Conservation (phyloP, 2,329 filamentous ascomycete species). For the Calonectria multiphialidica region DNA sequence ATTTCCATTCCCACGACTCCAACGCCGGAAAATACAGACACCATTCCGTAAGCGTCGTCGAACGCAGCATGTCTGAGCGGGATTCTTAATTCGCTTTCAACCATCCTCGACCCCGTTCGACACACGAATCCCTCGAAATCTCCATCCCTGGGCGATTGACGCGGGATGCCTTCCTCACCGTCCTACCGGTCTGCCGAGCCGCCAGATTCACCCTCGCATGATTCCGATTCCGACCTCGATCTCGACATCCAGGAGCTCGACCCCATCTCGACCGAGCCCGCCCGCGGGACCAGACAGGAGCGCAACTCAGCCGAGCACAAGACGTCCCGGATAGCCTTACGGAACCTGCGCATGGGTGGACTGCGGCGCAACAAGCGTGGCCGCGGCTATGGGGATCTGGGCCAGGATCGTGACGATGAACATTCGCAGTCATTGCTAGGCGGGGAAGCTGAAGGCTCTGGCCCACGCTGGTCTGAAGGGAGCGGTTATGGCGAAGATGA, state of each 20-base stretch:
- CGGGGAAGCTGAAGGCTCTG: constrained; percentile 68
- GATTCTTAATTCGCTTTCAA: constrained; percentile 32
- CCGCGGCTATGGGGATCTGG: constrained; percentile 71
- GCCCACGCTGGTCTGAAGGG: constrained; percentile 69
- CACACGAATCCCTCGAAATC: constrained; percentile 24
- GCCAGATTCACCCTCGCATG: constrained; percentile 73
- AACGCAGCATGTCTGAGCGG: constrained; percentile 42
- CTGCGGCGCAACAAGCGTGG: constrained; percentile 68
- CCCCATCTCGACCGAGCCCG: constrained; percentile 61
- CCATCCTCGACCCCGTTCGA: constrained; percentile 30
- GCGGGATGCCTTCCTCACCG: constrained; percentile 70
- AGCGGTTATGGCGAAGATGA: constrained; percentile 75
- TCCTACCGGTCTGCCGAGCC: constrained; percentile 67
- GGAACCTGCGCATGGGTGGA: constrained; percentile 76
- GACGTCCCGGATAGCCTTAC: constrained; percentile 75
- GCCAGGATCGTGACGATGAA: constrained; percentile 69
- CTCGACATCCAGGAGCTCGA: constrained; percentile 86
- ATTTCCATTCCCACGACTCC: constrained; percentile 19
- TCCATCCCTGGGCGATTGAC: constrained; percentile 31
- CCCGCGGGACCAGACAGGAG: constrained; percentile 47
- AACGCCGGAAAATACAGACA: constrained; percentile 1
- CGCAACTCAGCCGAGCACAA: constrained; percentile 53
- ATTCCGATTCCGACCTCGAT: constrained; percentile 82
- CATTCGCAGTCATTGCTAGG: constrained; percentile 77
- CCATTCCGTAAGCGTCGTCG: constrained; percentile 14